Conservation (phyloP, 2,329 filamentous ascomycete genomes). For the Periglandula ipomoeae region DNA sequence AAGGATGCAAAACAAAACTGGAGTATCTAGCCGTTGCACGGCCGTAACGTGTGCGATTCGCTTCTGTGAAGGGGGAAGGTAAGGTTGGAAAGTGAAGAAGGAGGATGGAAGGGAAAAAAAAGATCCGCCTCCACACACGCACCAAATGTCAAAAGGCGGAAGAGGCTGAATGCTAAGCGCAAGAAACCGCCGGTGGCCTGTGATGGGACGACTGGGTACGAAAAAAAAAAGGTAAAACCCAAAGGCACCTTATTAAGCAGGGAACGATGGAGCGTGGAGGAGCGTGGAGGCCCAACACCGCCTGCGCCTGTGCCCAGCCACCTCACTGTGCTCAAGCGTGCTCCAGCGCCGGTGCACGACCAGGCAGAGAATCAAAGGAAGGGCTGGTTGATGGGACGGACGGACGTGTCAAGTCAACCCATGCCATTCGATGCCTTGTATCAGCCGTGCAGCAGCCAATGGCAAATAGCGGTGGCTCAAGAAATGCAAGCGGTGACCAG, state of each 20-base stretch:
- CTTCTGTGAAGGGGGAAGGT: neutral
- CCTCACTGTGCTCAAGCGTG: constrained; percentile 1
- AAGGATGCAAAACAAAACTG: neutral
- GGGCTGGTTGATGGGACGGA: too few relatives aligned
- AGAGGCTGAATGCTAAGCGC: neutral
- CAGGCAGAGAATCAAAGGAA: too few relatives aligned
- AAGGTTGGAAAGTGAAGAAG: neutral
- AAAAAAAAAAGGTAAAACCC: neutral
- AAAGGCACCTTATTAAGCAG: constrained; percentile 4
- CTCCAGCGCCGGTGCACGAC: too few relatives aligned
- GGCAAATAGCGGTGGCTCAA: neutral
- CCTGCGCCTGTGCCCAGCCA: constrained; percentile 7
- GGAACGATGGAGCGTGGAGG: neutral
- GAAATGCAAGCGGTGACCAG: constrained; percentile 12
- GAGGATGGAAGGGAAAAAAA: neutral
- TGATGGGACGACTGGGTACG: neutral
- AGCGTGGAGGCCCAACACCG: constrained; percentile 3
- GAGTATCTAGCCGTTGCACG: neutral
- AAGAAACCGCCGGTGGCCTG: neutral
- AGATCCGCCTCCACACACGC: neutral
- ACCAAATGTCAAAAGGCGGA: constrained; percentile 1
- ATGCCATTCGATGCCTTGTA: too few relatives aligned
- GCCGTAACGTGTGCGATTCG: neutral
- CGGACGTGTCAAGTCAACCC: too few relatives aligned
- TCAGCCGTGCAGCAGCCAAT: constrained; percentile 1